Conservation (phyloP, 2,329 filamentous ascomycete species). For the Colletotrichum sojae region DNA sequence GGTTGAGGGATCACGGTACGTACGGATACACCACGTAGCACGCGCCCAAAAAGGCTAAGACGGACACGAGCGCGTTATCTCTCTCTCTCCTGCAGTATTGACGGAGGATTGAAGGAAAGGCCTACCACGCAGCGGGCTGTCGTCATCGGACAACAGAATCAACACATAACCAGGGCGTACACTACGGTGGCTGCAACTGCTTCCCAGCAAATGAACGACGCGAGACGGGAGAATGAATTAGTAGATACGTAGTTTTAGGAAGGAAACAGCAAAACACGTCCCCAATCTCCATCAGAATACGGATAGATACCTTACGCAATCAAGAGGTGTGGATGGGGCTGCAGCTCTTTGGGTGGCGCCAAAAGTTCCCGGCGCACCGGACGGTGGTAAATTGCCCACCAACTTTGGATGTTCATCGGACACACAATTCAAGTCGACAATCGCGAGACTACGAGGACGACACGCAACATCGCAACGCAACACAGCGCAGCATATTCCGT, state of each 20-base stretch:
- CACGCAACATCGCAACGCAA: too few relatives aligned
- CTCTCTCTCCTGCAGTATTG: not conserved
- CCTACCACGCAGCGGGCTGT: not conserved
- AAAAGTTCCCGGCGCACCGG: conserved; percentile 8
- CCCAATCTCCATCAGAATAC: too few relatives aligned
- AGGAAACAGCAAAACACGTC: too few relatives aligned
- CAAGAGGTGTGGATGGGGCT: conserved; percentile 8
- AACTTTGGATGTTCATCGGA: too few relatives aligned
- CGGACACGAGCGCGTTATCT: conserved; percentile 2
- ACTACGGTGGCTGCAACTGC: not conserved
- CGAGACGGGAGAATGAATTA: not conserved
- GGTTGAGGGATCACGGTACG: too few relatives aligned
- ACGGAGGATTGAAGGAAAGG: conserved; percentile 1
- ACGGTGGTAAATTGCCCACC: too few relatives aligned
- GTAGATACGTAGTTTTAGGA: too few relatives aligned
- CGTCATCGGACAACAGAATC: conserved; percentile 6
- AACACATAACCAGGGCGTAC: not conserved
- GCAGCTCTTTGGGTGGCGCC: conserved; percentile 5
- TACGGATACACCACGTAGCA: too few relatives aligned
- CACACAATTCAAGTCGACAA: too few relatives aligned
- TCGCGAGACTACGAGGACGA: too few relatives aligned
- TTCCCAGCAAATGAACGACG: not conserved
- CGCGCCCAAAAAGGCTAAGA: too few relatives aligned
- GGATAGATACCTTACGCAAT: conserved; percentile 6
- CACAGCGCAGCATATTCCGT: too few relatives aligned